phyloP scores from a whole-genome alignment of 2,329 filamentous ascomycete species.

The Monilinia fructicola region DNA sequence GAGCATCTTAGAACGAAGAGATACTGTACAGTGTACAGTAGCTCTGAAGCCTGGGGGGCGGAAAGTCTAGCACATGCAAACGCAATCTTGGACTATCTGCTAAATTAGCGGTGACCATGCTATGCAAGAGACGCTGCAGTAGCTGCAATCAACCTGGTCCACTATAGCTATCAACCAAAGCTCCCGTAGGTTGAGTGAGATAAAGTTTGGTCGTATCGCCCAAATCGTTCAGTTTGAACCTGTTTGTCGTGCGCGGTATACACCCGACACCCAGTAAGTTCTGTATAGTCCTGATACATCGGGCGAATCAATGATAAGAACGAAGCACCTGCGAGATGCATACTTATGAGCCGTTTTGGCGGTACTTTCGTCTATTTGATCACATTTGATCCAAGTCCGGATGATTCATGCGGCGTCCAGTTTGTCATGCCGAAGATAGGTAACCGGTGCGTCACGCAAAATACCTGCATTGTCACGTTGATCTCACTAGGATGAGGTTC shows the following conservation, averaged over 20 bases:
- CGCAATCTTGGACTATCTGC: background rate
- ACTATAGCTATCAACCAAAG: slow-evolving; percentile 7
- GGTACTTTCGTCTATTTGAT: slow-evolving; percentile 4
- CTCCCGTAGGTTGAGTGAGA: background rate
- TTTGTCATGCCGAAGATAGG: slow-evolving; percentile 1
- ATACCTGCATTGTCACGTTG: background rate
- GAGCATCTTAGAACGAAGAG: background rate
- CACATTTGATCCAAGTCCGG: slow-evolving; percentile 3
- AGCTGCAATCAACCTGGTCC: background rate
- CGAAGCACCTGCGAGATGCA: background rate
- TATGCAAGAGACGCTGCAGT: slow-evolving; percentile 8
- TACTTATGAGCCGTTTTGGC: slow-evolving; percentile 7
- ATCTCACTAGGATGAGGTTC: background rate
- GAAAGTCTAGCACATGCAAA: background rate
- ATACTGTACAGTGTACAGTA: too few species aligned
- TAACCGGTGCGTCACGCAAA: slow-evolving; percentile 4
- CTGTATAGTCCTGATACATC: slow-evolving; percentile 1
- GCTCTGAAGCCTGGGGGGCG: background rate
- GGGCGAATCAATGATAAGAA: slow-evolving; percentile 5
- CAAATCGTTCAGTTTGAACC: background rate
- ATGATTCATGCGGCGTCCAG: slow-evolving; percentile 6
- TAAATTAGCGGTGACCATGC: slow-evolving; percentile 4
- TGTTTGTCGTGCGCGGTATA: slow-evolving; percentile 5
- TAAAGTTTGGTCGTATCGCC: slow-evolving; percentile 4
- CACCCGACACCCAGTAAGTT: background rate